Evolutionary conservation across 257 asterid species (phyloP), one percentile per base, ranked within the genome.

Genomic region (Petunia axillaris): DNA sequence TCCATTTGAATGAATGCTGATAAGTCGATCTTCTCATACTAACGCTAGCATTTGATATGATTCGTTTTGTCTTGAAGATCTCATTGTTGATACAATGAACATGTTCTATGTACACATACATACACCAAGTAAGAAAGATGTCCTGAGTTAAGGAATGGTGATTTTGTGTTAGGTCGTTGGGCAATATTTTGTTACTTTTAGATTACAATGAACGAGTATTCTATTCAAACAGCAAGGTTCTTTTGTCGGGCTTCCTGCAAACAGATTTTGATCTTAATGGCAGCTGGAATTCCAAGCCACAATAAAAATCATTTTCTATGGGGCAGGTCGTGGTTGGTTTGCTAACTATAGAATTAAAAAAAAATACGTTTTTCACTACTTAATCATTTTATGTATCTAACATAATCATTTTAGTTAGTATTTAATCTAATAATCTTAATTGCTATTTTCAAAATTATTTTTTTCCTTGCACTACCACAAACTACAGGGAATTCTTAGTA

Each of bases 1-100:
- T 25, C 25, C 25, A 25, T 25, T 4, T 37, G 39, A 64, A 8
- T 39, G 44, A 16, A 1, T 68, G 44, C 43, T 16, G 46, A 68
- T 10, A 50, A 7, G 13, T 50, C 10, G 55, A 44, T 44, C 57
- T 44, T 68, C 77, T 70, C 77, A 70, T 46, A 4, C 59, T 6
- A 25, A 25, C 25, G 16, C 57, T 44, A 70, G 77, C 59, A 16
- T 46, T 70, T 70, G 77, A 46, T 70, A 70, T 25, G 59, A 70
- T 70, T 70, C 59, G 8, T 10, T 70, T 70, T 70, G 25, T 70
- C 77, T 46, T 46, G 6, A 70, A 46, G 58, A 70, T 70, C 77
- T 70, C 16, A 9, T 0, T 9, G 4, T 64, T 64, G 46, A 64
- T 63, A 70, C 77, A 70, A 25, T 70, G 77, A 9, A 70, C 15